Conservation (phyloP, 768 basidiomycete species). For the Pleurotus djamor region DNA sequence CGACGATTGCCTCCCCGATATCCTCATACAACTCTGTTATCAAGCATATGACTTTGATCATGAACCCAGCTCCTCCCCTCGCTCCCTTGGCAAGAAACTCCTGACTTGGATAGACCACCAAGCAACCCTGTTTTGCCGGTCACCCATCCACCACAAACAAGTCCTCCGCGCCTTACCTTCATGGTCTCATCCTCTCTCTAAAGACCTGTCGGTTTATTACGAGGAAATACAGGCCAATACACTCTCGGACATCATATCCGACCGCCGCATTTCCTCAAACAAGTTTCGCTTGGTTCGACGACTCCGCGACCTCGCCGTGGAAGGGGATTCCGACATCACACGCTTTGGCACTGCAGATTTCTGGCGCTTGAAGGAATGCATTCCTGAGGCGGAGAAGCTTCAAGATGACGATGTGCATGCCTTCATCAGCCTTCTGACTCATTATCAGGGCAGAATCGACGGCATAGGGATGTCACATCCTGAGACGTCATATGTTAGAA, state of each 20-base stretch:
- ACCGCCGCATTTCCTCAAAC: slow-evolving; percentile 61
- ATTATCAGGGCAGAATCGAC: slow-evolving; percentile 57
- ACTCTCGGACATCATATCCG: slow-evolving; percentile 54
- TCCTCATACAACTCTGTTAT: slow-evolving; percentile 68
- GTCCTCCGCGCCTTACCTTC: slow-evolving; percentile 60
- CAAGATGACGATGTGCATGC: slow-evolving; percentile 69
- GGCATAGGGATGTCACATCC: slow-evolving; percentile 56
- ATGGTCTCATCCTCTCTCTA: slow-evolving; percentile 70
- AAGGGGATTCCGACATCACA: slow-evolving; percentile 31
- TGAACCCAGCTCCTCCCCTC: slow-evolving; percentile 23
- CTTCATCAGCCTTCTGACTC: slow-evolving; percentile 63
- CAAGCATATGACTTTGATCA: slow-evolving; percentile 53
- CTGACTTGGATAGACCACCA: slow-evolving; percentile 64
- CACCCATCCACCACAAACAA: slow-evolving; percentile 34
- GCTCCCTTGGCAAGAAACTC: slow-evolving; percentile 43
- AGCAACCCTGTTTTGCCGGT: slow-evolving; percentile 36
- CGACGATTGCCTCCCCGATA: slow-evolving; percentile 58
- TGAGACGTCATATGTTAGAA: slow-evolving; percentile 36
- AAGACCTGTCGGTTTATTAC: slow-evolving; percentile 39
- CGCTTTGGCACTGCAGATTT: slow-evolving; percentile 64
- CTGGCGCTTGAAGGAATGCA: slow-evolving; percentile 82
- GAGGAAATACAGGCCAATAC: slow-evolving; percentile 43
- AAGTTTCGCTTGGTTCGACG: slow-evolving; percentile 77
- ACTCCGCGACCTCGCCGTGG: slow-evolving; percentile 47
- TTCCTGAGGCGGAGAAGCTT: slow-evolving; percentile 54